A percentile compares a stretch with the other conserved stretches of the same genome.
Evolutionary conservation across 495 filamentous ascomycete species (phyloP).

Genomic region (Podospora comata): DNA sequence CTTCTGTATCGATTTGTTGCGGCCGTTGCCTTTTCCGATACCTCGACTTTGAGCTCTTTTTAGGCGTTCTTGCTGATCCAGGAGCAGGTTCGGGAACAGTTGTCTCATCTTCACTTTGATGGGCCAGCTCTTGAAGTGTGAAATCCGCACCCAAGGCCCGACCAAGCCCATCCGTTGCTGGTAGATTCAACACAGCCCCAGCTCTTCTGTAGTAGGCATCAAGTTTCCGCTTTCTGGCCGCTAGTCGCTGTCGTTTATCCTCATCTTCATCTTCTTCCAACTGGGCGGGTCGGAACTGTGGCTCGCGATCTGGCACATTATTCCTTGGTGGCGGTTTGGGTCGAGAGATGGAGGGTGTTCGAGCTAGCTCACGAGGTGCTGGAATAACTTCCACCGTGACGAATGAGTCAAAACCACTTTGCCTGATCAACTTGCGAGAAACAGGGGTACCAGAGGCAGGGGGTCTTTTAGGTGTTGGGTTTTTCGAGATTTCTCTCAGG

Average conservation of each 20-base stretch:
- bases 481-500: slow-evolving; percentile 34
- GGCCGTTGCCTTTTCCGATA: slow-evolving; percentile 51
- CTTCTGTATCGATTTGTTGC: slow-evolving; percentile 48
- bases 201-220: slow-evolving; percentile 49
- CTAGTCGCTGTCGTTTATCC: slow-evolving; percentile 32
- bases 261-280: slow-evolving; percentile 43
- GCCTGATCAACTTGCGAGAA: slow-evolving; percentile 30
- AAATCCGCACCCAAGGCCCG: slow-evolving; percentile 26
- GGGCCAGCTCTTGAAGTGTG: not conserved
- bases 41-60: slow-evolving; percentile 29
- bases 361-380: not conserved
- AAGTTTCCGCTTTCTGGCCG: slow-evolving; percentile 42
- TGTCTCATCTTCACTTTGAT: not conserved
- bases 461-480: slow-evolving; percentile 19
- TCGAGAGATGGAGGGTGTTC: slow-evolving; percentile 3
- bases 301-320: slow-evolving; percentile 2
- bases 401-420: slow-evolving; percentile 36
- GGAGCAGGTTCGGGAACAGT: slow-evolving; percentile 26
- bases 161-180: slow-evolving; percentile 26
- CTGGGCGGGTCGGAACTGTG: slow-evolving; percentile 42
- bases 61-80: slow-evolving; percentile 28
- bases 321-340: not conserved
- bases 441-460: slow-evolving; percentile 17
- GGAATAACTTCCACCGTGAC: slow-evolving; percentile 21
- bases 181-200: slow-evolving; percentile 26